Evolutionary conservation across 2,329 filamentous ascomycete species (phyloP).

Genomic region (Coniella lustricola): DNA sequence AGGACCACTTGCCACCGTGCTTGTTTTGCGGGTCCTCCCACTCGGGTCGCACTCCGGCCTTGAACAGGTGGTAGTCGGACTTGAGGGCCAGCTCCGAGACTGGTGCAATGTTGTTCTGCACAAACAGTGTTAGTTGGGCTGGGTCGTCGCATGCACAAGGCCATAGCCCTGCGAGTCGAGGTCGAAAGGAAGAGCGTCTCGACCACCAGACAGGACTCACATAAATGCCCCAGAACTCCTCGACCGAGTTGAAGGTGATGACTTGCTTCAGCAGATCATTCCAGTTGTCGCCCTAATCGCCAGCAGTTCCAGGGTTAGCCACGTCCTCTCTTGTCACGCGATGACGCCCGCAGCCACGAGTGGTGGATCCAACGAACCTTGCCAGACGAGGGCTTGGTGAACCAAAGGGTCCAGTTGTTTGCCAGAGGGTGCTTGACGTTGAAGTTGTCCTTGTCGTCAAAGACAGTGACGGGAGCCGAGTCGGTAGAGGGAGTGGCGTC

Average conservation of each 20-base stretch:
- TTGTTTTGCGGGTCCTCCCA: constrained; percentile 99
- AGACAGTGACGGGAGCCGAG: constrained; percentile 77
- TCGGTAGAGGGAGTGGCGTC: constrained; percentile 37
- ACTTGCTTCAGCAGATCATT: constrained; percentile 97
- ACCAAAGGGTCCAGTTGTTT: constrained; percentile 98
- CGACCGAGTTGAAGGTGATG: constrained; percentile 96
- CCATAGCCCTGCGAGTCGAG: neutral
- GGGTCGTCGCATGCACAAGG: constrained; percentile 3
- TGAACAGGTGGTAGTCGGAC: constrained; percentile 99
- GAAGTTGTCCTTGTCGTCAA: constrained; percentile 98
- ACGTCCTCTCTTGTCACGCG: too few relatives aligned
- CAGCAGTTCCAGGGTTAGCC: constrained; percentile 18
- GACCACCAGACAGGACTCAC: constrained; percentile 48
- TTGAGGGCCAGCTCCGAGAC: constrained; percentile 94
- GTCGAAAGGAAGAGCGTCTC: neutral
- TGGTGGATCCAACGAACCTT: constrained; percentile 66
- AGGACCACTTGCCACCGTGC: constrained; percentile 98
- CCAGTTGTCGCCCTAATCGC: constrained; percentile 87
- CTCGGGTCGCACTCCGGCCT: constrained; percentile 90
- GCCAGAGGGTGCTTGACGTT: constrained; percentile 98
- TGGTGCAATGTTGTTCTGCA: constrained; percentile 93
- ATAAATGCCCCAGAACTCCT: constrained; percentile 99
- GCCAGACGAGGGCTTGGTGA: constrained; percentile 94
- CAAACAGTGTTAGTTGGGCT: neutral
- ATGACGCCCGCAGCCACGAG: too few relatives aligned